These are phyloP conservation scores for Caloboletus inedulis DNA, from an alignment of 1,284 basidiomycete species.

Conservation along the genomic window DNA sequence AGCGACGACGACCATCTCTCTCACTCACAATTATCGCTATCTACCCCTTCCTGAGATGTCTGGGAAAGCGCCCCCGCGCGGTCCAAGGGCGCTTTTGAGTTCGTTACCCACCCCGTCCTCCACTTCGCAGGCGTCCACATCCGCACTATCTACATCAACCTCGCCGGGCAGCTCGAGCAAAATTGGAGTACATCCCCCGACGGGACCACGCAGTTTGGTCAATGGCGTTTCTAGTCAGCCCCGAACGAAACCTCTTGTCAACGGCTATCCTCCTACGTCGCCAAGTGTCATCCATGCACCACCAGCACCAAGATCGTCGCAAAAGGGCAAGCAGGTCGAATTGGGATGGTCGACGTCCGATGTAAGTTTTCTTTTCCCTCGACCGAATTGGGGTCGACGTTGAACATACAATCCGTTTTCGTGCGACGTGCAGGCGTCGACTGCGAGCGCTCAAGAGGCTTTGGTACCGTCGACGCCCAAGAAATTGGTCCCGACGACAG, in stretches of 20 bases:
- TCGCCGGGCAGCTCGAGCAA: conserved; percentile 27
- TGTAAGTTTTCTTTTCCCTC: conserved; percentile 13
- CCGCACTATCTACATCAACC: conserved; percentile 27
- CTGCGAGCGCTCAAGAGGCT: conserved; percentile 14
- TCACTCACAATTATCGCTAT: not conserved
- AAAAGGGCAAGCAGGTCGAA: conserved; percentile 26
- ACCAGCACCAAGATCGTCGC: conserved; percentile 22
- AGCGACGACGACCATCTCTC: conserved; percentile 17
- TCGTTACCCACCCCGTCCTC: conserved; percentile 35
- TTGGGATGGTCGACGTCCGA: conserved; percentile 21
- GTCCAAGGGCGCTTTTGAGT: conserved; percentile 62
- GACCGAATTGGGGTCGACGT: not conserved
- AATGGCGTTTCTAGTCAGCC: conserved; percentile 27
- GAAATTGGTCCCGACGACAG: conserved; percentile 16
- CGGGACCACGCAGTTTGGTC: conserved; percentile 33
- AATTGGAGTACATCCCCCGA: conserved; percentile 31
- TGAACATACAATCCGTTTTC: conserved; percentile 3
- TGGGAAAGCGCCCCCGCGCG: conserved; percentile 70
- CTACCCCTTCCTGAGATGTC: conserved; percentile 45
- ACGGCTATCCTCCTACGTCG: conserved; percentile 28
- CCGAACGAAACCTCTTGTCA: conserved; percentile 25
- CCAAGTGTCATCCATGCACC: conserved; percentile 13
- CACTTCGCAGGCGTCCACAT: conserved; percentile 31
- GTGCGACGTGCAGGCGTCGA: conserved; percentile 6
- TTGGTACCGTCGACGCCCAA: conserved; percentile 7